A percentile compares a stretch with the other conserved stretches of the same genome.
phyloP scores from a whole-genome alignment of 345 rosid species.

The Moricandia arvensis region DNA sequence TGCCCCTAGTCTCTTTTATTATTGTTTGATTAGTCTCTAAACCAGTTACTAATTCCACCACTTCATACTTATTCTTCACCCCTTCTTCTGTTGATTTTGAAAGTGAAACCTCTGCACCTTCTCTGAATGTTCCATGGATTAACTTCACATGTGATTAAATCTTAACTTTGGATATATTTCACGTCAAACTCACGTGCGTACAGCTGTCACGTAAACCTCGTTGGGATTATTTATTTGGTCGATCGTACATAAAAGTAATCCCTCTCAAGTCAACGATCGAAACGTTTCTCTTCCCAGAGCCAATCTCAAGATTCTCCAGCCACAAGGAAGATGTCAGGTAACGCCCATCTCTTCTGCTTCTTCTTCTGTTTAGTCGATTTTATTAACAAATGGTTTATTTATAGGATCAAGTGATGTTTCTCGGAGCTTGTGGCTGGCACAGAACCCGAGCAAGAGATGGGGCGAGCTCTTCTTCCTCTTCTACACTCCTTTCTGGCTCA shows the following conservation, averaged over 20 bases:
- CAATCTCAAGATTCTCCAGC: not conserved
- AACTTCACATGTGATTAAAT: too few species aligned
- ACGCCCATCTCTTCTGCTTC: not conserved
- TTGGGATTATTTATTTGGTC: not conserved
- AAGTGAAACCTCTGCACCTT: too few species aligned
- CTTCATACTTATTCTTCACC: too few species aligned
- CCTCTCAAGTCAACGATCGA: not conserved
- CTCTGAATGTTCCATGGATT: too few species aligned
- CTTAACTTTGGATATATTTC: too few species aligned
- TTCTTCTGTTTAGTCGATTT: not conserved
- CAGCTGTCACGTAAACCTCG: too few species aligned
- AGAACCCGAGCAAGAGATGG: slow-evolving; percentile 92
- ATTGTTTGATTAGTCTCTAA: too few species aligned
- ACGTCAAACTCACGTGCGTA: too few species aligned
- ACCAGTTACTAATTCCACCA: too few species aligned
- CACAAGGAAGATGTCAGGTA: not conserved
- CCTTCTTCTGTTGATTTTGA: too few species aligned
- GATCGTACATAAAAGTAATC: not conserved
- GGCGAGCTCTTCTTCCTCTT: slow-evolving; percentile 88
- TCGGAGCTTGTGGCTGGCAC: slow-evolving; percentile 66
- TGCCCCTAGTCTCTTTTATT: too few species aligned
- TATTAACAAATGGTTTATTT: not conserved
- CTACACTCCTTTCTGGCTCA: slow-evolving; percentile 96
- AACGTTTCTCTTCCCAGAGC: not conserved
- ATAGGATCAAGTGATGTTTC: slow-evolving; percentile 21